phyloP scores from a whole-genome alignment of 2,329 filamentous ascomycete genomes.

The Beauveria australis region DNA sequence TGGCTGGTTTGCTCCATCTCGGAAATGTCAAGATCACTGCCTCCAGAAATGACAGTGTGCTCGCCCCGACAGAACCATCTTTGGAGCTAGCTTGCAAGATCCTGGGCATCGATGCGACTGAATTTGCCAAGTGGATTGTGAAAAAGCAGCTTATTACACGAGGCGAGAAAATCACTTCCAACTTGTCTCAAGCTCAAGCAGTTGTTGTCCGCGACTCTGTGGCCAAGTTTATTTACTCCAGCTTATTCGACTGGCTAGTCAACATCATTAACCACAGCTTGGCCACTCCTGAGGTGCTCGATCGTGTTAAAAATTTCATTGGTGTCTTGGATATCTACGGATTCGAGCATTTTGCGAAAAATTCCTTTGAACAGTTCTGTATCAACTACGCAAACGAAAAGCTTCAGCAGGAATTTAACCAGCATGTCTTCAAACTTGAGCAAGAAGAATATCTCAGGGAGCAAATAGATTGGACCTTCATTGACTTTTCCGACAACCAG shows the following conservation, averaged over 20 bases:
- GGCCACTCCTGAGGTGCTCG: slow-evolving; percentile 79
- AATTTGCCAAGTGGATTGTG: slow-evolving; percentile 96
- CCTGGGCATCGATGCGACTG: slow-evolving; percentile 74
- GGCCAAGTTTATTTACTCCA: slow-evolving; percentile 97
- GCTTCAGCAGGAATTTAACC: slow-evolving; percentile 97
- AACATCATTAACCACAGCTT: slow-evolving; percentile 89
- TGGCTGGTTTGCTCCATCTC: slow-evolving; percentile 85
- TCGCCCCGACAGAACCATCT: slow-evolving; percentile 73
- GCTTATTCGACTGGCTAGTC: slow-evolving; percentile 98
- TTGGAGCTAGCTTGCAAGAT: slow-evolving; percentile 74
- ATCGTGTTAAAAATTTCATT: slow-evolving; percentile 81
- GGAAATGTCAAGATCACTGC: slow-evolving; percentile 95
- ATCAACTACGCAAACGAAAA: slow-evolving; percentile 99
- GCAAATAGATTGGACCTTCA: slow-evolving; percentile 98
- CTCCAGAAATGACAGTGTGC: slow-evolving; percentile 76
- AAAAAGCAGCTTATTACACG: slow-evolving; percentile 97
- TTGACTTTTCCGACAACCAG: slow-evolving; percentile 98
- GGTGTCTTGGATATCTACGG: slow-evolving; percentile 99
- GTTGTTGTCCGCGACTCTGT: slow-evolving; percentile 94
- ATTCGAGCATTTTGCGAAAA: slow-evolving; percentile 98
- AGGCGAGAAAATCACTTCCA: slow-evolving; percentile 95
- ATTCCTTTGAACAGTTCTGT: slow-evolving; percentile 99
- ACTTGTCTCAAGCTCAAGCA: slow-evolving; percentile 87
- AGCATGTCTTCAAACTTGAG: slow-evolving; percentile 97
- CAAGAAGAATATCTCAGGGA: slow-evolving; percentile 96